Base-by-base conservation (phyloP, 1,284 basidiomycete genomes). In the Papiliotrema flavescens region DNA sequence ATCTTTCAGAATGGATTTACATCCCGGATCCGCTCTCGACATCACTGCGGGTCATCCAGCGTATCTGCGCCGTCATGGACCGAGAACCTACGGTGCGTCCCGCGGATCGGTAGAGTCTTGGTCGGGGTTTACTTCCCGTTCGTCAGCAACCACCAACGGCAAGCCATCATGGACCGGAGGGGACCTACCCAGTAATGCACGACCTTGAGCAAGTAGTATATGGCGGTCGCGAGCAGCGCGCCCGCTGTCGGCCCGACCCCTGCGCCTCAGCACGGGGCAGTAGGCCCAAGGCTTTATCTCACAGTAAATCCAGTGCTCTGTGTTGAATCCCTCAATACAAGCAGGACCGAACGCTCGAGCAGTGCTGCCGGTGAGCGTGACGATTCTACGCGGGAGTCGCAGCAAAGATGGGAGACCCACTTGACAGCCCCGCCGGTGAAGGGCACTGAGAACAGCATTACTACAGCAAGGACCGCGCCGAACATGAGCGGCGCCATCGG, bases 291-390 rank as follows among this genome's bases (percentile, higher is more conserved):
- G 28, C 28, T 32, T 5, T 32, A 32, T 6, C 28, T 32, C 11
- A 11, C 75, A 69, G 59, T 78, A 77, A 47, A 78, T 80, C 85
- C 85, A 87, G 54, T 87, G 86, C 20, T 79, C 70, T 20, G 71
- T 60, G 36, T 74, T 66, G 67, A 88, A 89, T 4, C 20, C 17
- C 8, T 82, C 81, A 37, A 89, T 79, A 15, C 83, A 84, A 2
- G 86, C 85, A 0, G 88, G 88, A 0, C 87, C 88, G 67, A 89
- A 88, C 0, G 86, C 77, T 60, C 87, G 81, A 15, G 88, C 87
- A 1, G 85, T 85, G 67, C 89, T 89, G 80, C 23, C 19, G 11
- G 41, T 23, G 36, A 22, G 41, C 24, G n/a, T n/a, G n/a, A n/a
- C n/a, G n/a, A n/a, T n/a, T n/a, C n/a, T n/a, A n/a, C n/a, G n/a